Evolutionary conservation across 768 basidiomycete species (phyloP).

Genomic region (Amanita muscaria): DNA sequence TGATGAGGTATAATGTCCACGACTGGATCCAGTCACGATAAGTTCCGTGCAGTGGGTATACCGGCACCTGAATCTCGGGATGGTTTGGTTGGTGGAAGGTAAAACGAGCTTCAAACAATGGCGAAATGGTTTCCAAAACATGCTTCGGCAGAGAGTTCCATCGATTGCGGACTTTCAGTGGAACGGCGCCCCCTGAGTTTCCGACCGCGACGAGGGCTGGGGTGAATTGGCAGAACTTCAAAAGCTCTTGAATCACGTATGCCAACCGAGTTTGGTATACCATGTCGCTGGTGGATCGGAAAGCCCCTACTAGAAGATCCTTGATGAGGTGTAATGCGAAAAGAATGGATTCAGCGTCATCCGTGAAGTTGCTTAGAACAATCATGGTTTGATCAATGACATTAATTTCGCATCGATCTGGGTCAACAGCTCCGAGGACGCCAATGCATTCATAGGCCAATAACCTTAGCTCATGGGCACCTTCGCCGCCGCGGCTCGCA

Average conservation of each 20-base stretch:
- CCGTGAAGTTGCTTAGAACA: conserved; percentile 71
- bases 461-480: conserved; percentile 53
- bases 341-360: conserved; percentile 62
- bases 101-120: conserved; percentile 68
- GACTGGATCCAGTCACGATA: conserved; percentile 95
- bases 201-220: conserved; percentile 57
- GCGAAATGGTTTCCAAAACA: conserved; percentile 78
- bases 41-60: conserved; percentile 68
- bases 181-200: conserved; percentile 34
- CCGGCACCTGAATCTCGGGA: conserved; percentile 48
- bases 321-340: conserved; percentile 85
- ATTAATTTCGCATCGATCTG: conserved; percentile 76
- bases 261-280: conserved; percentile 85
- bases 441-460: conserved; percentile 88
- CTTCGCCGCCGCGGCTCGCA: conserved; percentile 73
- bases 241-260: conserved; percentile 85
- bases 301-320: conserved; percentile 81
- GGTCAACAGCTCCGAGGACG: conserved; percentile 87
- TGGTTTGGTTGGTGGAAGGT: conserved; percentile 36
- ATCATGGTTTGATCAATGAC: conserved; percentile 55
- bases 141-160: conserved; percentile 80
- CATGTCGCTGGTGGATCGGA: conserved; percentile 90
- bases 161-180: conserved; percentile 58
- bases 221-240: conserved; percentile 82
- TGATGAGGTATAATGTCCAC: conserved; percentile 80